Base-by-base conservation (phyloP, 2,329 filamentous ascomycete species). In the Calonectria fujianensis region DNA sequence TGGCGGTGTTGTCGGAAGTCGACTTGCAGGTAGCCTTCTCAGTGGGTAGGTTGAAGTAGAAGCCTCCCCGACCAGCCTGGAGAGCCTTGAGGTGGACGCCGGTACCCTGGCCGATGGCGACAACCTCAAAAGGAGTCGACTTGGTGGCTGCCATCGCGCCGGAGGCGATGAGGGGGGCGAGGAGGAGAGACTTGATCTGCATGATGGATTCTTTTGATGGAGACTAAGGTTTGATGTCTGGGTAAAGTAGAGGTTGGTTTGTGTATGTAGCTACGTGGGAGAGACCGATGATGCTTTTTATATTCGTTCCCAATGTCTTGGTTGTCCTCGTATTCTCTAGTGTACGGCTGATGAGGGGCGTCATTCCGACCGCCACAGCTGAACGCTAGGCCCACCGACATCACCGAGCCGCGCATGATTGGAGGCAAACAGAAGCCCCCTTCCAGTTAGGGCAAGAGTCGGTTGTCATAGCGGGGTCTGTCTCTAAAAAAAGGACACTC, bases 1-100 rank as follows among this genome's bases (percentile, higher is more conserved):
- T 90, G 64, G 90, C 91, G 41, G 79, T 82, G 75, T 87, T 83
- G 50, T 83, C 78, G n/a, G 81, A 74, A 39, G 81, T 80, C 45
- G 83, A 82, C 78, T 87, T 83, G 84, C 91, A 93, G 32, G 83
- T 83, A 57, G 90, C 89, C 76, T 86, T 85, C 81, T 91, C 88
- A 20, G 81, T 78, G 8, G 83, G 76, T 41, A 87, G 81, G 70
- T 87, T 84, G 75, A 90, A 81, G 71, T 86, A 84, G 74, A 93
- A 76, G 78, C 83, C 84, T 80, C 83, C 82, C 63, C 82, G 75
- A 8, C 85, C 80, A 39, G 91, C 91, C 75, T 86, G 86, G 80
- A 90, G 82, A 48, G 70, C 61, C 29, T 82, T 78, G 77, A 87
- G 87, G 77, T 92, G 90, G 31, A 92, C 84, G 2, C 79, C 81